Evolutionary conservation across 768 basidiomycete species (phyloP), one percentile per base, ranked within the genome.

Genomic region (Kondoa malvinella): DNA sequence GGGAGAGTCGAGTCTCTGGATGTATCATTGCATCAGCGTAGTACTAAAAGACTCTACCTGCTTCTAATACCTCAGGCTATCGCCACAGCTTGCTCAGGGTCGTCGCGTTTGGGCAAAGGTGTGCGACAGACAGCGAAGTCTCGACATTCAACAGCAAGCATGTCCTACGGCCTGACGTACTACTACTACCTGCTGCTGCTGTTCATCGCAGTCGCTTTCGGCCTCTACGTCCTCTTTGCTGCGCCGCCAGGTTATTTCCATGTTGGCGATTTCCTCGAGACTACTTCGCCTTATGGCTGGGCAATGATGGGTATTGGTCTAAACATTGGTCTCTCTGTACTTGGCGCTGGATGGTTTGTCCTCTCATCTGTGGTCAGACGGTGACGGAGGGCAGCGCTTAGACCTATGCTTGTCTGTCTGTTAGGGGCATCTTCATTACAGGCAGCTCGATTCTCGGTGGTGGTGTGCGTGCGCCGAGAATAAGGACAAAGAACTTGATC

Each of bases 371-470:
- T n/a, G n/a, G n/a, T n/a, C n/a, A n/a, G n/a, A n/a, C n/a, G n/a
- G n/a, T n/a, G n/a, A n/a, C n/a, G n/a, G n/a, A 4, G 16, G 16
- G 59, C 0, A 56, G 21, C n/a, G 1, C 56, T 33, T 30, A 1
- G 29, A 4, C 29, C 56, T 29, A 26, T 63, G n/a, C 16, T 17
- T 3, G 17, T 57, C 56, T 17, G 29, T 57, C 70, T 40, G 69
- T 25, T 67, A 97, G 94, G 94, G 94, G 94, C 64, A 97, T 99
- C 76, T 91, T 94, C 80, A 79, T 97, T 67, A 97, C 95, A 0
- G 95, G 95, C 66, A 80, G 92, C n/a, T 94, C 91, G 32, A 92
- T 99, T 72, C 81, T 99, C 32, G 94, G 94, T 58, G 95, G 92
- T 76, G 92, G 92, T 74, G 91, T 97, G 12, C 82, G 92, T 57